Base-by-base conservation (phyloP, 768 basidiomycete species). In the Podaxis sp. region DNA sequence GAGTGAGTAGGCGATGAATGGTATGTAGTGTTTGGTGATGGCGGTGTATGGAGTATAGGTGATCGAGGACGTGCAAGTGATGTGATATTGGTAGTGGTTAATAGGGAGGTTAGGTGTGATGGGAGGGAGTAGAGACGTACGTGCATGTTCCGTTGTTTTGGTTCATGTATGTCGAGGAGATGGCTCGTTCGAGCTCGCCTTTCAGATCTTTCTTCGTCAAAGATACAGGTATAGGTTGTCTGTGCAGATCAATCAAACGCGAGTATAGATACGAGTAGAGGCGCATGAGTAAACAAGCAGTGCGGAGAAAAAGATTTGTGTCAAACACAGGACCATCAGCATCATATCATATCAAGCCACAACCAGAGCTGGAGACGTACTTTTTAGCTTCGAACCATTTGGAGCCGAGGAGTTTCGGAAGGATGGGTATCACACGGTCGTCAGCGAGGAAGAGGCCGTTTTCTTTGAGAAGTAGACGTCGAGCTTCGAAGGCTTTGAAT, bases 341-440 rank as follows among this genome's bases (percentile, higher is more conserved):
- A 15, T 24, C 11, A 28, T 22, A 42, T 15, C 15, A 36, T 24
- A 57, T 40, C 8, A 30, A 48, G 19, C 13, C 19, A 26, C 42
- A 26, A 38, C 36, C 12, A 26, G 8, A 12, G 36, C 8, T 39
- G 26, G 17, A 54, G 28, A 70, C 92, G 66, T 68, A 97, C 95
- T 98, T 99, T 78, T 99, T 99, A 0, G 95, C 93, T 33, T 92
- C 85, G 68, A 98, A 95, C 85, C 93, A 99, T 69, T 89, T 90
- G 57, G 86, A 87, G 5, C 97, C 97, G 2, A 99, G 80, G 52
- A 98, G 76, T 64, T 85, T 86, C 1, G 96, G 96, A 61, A 99
- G 83, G 59, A 94, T 76, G n/a, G 91, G 90, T 40, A 96, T 79
- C 48, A 99, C 81, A 30, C 95, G 81, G 65, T 97, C 94, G 75